These are phyloP conservation scores for Trichoderma endophyticum DNA, from an alignment of 2,329 filamentous ascomycete genomes.

Conservation along the genomic window DNA sequence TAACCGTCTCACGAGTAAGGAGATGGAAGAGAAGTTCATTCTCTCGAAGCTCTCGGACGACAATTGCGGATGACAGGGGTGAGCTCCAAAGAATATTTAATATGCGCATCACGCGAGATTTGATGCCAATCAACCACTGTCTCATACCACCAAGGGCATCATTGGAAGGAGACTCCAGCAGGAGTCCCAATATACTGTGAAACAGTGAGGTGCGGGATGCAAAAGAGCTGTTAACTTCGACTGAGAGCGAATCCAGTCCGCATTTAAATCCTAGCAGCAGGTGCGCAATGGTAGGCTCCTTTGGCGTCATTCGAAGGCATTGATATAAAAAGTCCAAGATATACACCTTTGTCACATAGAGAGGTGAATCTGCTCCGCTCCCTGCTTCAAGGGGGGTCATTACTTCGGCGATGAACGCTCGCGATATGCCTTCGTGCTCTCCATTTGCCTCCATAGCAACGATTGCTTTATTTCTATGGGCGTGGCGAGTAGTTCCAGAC, in stretches of 20 bases:
- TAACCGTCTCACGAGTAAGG: constrained; percentile 67
- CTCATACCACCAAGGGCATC: constrained; percentile 58
- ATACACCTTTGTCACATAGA: constrained; percentile 77
- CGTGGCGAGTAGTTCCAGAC: constrained; percentile 56
- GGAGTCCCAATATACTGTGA: constrained; percentile 72
- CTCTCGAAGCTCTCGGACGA: constrained; percentile 74
- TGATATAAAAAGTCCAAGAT: constrained; percentile 83
- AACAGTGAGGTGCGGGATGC: constrained; percentile 72
- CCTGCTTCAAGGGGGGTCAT: constrained; percentile 68
- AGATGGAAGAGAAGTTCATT: constrained; percentile 78
- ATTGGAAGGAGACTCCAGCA: constrained; percentile 64
- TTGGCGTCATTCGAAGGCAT: constrained; percentile 70
- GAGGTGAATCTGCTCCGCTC: constrained; percentile 63
- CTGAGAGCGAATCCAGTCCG: constrained; percentile 63
- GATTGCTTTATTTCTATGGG: constrained; percentile 77
- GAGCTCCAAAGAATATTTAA: constrained; percentile 81
- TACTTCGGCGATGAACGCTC: constrained; percentile 68
- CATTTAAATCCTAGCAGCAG: constrained; percentile 85
- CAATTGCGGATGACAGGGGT: constrained; percentile 69
- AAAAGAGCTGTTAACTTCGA: constrained; percentile 69
- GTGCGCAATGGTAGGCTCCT: constrained; percentile 84
- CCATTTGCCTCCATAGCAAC: constrained; percentile 81
- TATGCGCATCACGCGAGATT: constrained; percentile 67
- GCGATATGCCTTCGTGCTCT: constrained; percentile 75
- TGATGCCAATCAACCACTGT: constrained; percentile 67